Percentiles rank a stretch among this genome's conserved stretches.
Conservation (phyloP, 352 stramenopile genomes). For the Globisporangium polare region DNA sequence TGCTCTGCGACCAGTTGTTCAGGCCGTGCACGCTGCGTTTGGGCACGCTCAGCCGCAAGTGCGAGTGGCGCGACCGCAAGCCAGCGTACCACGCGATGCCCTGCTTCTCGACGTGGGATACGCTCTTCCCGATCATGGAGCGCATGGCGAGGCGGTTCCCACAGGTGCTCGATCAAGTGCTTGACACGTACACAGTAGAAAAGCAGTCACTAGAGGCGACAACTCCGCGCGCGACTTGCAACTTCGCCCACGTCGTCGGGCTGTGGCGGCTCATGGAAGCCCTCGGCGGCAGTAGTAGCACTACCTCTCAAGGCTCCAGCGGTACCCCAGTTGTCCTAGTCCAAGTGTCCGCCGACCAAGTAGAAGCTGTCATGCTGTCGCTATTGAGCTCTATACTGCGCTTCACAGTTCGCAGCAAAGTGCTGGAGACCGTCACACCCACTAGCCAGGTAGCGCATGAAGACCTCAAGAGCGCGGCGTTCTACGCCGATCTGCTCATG, state of each 20-base stretch:
- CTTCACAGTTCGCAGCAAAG: constrained; percentile 21
- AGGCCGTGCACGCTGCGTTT: constrained; percentile 27
- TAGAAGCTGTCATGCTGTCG: constrained; percentile 6
- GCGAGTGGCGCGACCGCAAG: constrained; percentile 47
- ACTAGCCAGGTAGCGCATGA: neutral
- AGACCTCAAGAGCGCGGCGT: neutral
- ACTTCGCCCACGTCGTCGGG: constrained; percentile 54
- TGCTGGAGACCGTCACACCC: constrained; percentile 10
- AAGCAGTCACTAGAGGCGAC: neutral
- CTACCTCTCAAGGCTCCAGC: neutral
- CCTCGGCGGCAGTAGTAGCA: constrained; percentile 18
- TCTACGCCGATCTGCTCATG: constrained; percentile 54
- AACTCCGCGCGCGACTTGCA: constrained; percentile 35
- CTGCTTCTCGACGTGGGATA: constrained; percentile 53
- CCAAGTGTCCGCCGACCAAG: constrained; percentile 14
- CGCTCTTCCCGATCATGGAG: constrained; percentile 48
- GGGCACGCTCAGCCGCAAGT: constrained; percentile 22
- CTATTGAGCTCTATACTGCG: constrained; percentile 19
- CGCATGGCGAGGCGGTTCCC: constrained; percentile 34
- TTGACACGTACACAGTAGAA: constrained; percentile 12
- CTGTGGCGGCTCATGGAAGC: constrained; percentile 52
- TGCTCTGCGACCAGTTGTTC: constrained; percentile 50
- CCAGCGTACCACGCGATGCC: constrained; percentile 60
- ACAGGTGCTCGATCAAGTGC: constrained; percentile 16
- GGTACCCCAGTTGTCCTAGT: neutral